Evolutionary conservation across 73 alveolate species (phyloP), one percentile per base, ranked within the genome.

Genomic region (Paramecium bursaria): DNA sequence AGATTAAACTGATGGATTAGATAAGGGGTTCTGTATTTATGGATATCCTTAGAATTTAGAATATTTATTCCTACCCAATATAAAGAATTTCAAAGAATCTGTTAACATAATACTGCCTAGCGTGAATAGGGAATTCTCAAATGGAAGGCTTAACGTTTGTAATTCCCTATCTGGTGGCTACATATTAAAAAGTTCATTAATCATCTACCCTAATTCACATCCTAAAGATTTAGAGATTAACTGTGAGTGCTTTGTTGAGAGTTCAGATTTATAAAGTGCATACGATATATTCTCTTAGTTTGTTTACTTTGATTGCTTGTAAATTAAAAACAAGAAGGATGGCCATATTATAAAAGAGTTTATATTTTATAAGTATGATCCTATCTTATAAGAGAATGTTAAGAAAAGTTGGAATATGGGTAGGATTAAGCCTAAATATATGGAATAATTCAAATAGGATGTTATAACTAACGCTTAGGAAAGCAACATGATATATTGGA

Each of bases 131-230:
- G 85, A 79, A 39, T 53, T 39, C 31, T 54, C 67, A 35, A 27
- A 79, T 31, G 89, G 75, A 11, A 55, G 50, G 29, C 31, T 79
- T 2, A 31, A 79, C 3, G 76, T 79, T 11, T 46, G 30, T 48
- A 79, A 79, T 53, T 53, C 85, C n/a, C 46, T 79, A 25, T 53
- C 85, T 35, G 89, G 89, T 35, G 89, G 89, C 17, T 55, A 53
- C 35, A 52, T 79, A 10, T 49, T 79, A 21, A 79, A 79, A 53
- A 73, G 86, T 44, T 61, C 21, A 11, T 73, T 73, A 42, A 22
- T 73, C 13, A 33, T 51, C 17, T 73, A 73, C 44, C 85, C 89
- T 3, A 79, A 73, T 5, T 67, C 89, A 21, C 89, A 79, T 54
- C 76, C 89, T 27, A 79, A 79, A 23, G 89, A 79, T 79, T 54